Conservation (phyloP, 176 grass and related monocot species). For the Cenchrus fungigraminus region DNA sequence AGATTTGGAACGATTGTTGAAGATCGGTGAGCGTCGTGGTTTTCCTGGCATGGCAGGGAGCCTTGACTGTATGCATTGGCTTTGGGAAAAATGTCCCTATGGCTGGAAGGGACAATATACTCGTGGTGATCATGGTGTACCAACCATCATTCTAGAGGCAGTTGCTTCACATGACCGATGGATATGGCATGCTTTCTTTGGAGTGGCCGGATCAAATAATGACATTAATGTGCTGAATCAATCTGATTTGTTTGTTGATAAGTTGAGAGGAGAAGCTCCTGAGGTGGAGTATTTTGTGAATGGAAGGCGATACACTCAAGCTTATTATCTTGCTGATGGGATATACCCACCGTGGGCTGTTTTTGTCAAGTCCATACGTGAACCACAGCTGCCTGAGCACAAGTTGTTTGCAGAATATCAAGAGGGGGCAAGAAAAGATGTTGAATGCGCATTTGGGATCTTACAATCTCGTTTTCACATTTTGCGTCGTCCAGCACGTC, state of each 20-base stretch:
- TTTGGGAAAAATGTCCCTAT: no score
- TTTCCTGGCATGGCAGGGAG: no score
- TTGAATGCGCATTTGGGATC: not conserved
- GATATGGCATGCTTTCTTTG: no score
- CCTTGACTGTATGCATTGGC: no score
- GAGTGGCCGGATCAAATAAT: no score
- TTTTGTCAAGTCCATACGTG: not conserved
- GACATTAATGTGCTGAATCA: not conserved
- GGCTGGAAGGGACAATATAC: no score
- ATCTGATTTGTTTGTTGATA: not conserved
- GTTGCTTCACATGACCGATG: no score
- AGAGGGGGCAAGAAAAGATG: not conserved
- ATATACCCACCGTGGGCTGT: not conserved
- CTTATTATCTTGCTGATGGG: not conserved
- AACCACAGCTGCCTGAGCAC: not conserved
- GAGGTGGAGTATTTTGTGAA: not conserved
- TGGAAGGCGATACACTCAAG: not conserved
- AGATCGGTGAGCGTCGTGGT: no score
- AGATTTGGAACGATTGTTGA: no score
- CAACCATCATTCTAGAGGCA: no score
- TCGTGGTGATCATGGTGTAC: no score
- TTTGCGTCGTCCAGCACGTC: not conserved
- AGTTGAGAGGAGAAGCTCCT: not conserved
- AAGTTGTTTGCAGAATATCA: not conserved
- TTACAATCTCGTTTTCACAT: not conserved